Evolutionary conservation across 2,329 filamentous ascomycete genomes (phyloP), one percentile per base, ranked within the genome.

Genomic region (Ophiostoma sp.): DNA sequence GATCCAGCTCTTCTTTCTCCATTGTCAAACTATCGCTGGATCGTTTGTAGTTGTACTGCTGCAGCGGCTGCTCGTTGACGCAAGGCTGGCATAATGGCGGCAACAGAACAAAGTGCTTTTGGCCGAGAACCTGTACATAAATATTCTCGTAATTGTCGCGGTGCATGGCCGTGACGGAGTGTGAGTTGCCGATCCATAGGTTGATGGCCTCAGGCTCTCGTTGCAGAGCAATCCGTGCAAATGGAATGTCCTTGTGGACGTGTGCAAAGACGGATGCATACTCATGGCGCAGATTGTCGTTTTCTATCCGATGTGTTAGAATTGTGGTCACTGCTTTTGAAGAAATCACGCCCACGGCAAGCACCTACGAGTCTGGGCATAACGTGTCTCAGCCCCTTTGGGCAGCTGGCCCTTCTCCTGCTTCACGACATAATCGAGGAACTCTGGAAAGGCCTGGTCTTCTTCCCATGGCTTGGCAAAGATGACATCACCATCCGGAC

Each of bases 101-200:
- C 1, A 96, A 81, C 1, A 96, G 84, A 0, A 90, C 87, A 77
- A 96, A 96, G 77, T 92, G 89, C 80, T 96, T 96, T 72, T 83
- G 82, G 0, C 93, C 93, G 0, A 89, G 80, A 17, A 95, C 81
- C 78, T 95, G 93, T 1, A 93, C 91, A 80, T 95, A 96, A 0
- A 96, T 86, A 79, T 96, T 96, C 80, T 96, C 93, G 81, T 95
- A 95, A 78, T 92, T 92, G 82, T 96, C 93, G 78, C 92, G 92
- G 82, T 96, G 93, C 71, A 95, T 81, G 0, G 91, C 90, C 0
- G 93, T 95, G 0, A 88, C 85, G 33, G 90, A 92, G 50, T 84
- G 85, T 0, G 89, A 88, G 81, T 93, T 92, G 71, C 93, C 93
- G 69, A 96, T 89, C 93, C 93, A 95, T 78, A 96, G 85, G 79